Conservation (phyloP, 192 early-diverging fungal genomes). For the Jimgerdemannia lactiflua region DNA sequence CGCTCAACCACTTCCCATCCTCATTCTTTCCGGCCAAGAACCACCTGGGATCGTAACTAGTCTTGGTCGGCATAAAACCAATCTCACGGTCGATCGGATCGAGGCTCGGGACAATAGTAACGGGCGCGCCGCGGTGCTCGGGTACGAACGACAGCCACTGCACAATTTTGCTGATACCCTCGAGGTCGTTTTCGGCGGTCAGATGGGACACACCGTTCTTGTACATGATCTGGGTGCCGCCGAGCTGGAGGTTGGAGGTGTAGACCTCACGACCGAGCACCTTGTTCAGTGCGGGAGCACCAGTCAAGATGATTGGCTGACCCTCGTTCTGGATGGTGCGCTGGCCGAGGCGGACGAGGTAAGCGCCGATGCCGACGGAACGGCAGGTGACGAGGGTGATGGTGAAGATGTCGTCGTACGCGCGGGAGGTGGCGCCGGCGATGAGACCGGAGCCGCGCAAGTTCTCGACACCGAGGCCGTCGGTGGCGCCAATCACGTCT, state of each 20-base stretch:
- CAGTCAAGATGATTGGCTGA: constrained; percentile 98
- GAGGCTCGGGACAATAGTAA: constrained; percentile 52
- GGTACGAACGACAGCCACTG: constrained; percentile 96
- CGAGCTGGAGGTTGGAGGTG: constrained; percentile 96
- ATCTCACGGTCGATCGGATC: constrained; percentile 85
- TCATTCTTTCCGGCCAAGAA: constrained; percentile 80
- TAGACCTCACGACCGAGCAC: constrained; percentile 98
- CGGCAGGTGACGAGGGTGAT: constrained; percentile 95
- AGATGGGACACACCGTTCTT: constrained; percentile 98
- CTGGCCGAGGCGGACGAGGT: constrained; percentile 97
- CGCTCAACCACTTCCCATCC: constrained; percentile 71
- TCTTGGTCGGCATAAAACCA: constrained; percentile 78
- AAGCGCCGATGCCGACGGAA: constrained; percentile 98
- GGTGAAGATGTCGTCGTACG: constrained; percentile 98
- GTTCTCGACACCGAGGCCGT: constrained; percentile 97
- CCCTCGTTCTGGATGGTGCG: constrained; percentile 97
- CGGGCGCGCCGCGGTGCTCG: constrained; percentile 61
- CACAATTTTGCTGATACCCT: constrained; percentile 88
- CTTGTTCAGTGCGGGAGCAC: constrained; percentile 97
- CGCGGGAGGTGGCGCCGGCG: constrained; percentile 93
- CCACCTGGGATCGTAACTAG: constrained; percentile 86
- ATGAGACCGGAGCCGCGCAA: constrained; percentile 95
- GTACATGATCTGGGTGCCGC: constrained; percentile 99
- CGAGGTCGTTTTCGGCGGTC: constrained; percentile 93
- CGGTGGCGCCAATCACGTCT: constrained; percentile 80